Percentiles rank a stretch among this genome's conserved stretches.
phyloP scores from a whole-genome alignment of 352 stramenopile species.

The Phytophthora pluvialis region DNA sequence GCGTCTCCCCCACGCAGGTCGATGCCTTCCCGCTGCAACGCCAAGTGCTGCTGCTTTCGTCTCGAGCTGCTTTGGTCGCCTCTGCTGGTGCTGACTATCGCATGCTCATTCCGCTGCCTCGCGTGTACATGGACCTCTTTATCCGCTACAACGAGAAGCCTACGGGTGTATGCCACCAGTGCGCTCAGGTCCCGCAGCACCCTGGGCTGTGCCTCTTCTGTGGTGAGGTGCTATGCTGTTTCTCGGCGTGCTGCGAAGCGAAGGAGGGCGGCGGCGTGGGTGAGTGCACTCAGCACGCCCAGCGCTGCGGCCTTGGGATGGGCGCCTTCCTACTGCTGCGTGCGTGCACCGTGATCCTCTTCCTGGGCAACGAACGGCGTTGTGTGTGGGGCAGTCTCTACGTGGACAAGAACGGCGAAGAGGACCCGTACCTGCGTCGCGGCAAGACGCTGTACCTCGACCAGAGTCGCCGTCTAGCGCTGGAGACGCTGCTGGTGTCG shows the following conservation, averaged over 20 bases:
- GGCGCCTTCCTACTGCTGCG: slow-evolving; percentile 74
- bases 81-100: slow-evolving; percentile 18
- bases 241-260: slow-evolving; percentile 69
- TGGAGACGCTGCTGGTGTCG: slow-evolving; percentile 75
- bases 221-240: slow-evolving; percentile 79
- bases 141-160: slow-evolving; percentile 82
- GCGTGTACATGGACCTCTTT: slow-evolving; percentile 85
- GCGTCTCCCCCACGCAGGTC: slow-evolving; percentile 11
- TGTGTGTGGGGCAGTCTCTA: slow-evolving; percentile 88
- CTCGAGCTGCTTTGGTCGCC: slow-evolving; percentile 26
- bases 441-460: slow-evolving; percentile 81
- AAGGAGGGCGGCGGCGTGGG: slow-evolving; percentile 59
- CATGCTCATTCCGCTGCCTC: slow-evolving; percentile 58
- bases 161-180: slow-evolving; percentile 57
- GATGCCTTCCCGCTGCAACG: slow-evolving; percentile 36
- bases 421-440: slow-evolving; percentile 80
- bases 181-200: slow-evolving; percentile 67
- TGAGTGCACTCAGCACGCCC: slow-evolving; percentile 79
- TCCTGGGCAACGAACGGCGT: slow-evolving; percentile 78
- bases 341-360: slow-evolving; percentile 85
- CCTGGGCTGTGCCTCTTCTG: slow-evolving; percentile 82
- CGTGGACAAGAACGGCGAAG: slow-evolving; percentile 87
- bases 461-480: slow-evolving; percentile 52
- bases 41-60: slow-evolving; percentile 36
- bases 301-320: slow-evolving; percentile 64